Base-by-base conservation (phyloP, 2,329 filamentous ascomycete species). In the Biscogniauxia sp. region DNA sequence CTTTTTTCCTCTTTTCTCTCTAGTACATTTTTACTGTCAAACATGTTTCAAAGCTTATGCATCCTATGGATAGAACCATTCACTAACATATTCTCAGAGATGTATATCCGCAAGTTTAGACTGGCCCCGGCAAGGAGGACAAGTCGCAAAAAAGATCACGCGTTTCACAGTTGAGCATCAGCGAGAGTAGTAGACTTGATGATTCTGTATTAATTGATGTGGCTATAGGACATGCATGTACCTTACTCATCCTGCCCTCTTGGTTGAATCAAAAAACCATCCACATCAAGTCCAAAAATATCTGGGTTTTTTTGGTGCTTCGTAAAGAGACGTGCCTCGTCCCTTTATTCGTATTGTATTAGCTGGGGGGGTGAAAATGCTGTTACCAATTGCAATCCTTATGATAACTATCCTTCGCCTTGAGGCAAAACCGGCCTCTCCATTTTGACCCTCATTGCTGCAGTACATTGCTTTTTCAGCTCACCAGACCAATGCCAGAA, bases 401-500 rank as follows among this genome's bases (percentile, higher is more conserved):
- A 45, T 45, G 45, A 23, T 51, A 50, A 54, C 37, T 53, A 45
- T 58, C 61, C 55, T 59, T 54, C 63, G 41, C 58, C 45, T 54
- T 51, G 64, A 58, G 51, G 57, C 41, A 59, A 64, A 58, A 56
- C 20, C 56, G 50, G 55, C 55, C 53, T 50, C 51, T 26, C 7
- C 37, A 45, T 57, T 65, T 53, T 58, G 37, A 32, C 61, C 60
- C 49, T 64, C 50, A 55, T 58, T 41, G 26, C 28, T 26, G 60
- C 61, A 61, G 57, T 64, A 61, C 63, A 53, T 58, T 63, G 53
- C 60, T 20, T 56, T 51, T 62, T 32, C 55, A 63, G 54, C 56
- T 62, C 65, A 53, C 66, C 52, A 64, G 63, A 67, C 64, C 64
- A 65, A 70, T 69, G 67, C 67, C 61, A 58, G 62, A 69, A 69